phyloP scores from a whole-genome alignment of 331 rosid species.

The Phaseolus coccineus region DNA sequence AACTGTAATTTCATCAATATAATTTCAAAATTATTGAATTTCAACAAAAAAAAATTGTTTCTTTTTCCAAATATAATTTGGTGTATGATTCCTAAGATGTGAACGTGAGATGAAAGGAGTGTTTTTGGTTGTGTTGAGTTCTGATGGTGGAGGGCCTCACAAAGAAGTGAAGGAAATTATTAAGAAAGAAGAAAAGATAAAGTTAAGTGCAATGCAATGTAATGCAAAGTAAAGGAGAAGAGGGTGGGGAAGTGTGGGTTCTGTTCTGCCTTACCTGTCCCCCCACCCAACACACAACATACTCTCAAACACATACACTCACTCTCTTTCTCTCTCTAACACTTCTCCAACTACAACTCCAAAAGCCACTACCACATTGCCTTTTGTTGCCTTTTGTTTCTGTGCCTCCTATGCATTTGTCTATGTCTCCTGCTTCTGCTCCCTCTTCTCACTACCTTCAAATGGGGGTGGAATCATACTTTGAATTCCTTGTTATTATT shows the following conservation, averaged over 20 bases:
- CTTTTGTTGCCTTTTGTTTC: constrained; percentile 69
- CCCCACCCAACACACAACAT: constrained; percentile 82
- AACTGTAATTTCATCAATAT: too few relatives aligned
- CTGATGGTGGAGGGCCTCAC: constrained; percentile 77
- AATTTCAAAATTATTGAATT: too few relatives aligned
- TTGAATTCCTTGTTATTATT: constrained; percentile 85
- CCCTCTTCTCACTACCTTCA: constrained; percentile 83
- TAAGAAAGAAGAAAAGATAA: constrained; percentile 54
- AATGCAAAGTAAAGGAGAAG: constrained; percentile 54
- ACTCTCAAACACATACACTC: not conserved
- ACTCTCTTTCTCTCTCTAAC: constrained; percentile 19
- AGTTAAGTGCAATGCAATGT: constrained; percentile 51
- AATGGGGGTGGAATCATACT: constrained; percentile 86
- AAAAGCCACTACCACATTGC: constrained; percentile 73
- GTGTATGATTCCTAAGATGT: too few relatives aligned
- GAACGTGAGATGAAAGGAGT: constrained; percentile 15
- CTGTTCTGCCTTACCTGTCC: constrained; percentile 81
- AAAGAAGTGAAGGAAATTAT: constrained; percentile 57
- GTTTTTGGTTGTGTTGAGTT: constrained; percentile 51
- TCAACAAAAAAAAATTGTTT: too few relatives aligned
- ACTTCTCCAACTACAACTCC: constrained; percentile 33
- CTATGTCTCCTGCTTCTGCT: constrained; percentile 74
- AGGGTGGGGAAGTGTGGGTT: constrained; percentile 69
- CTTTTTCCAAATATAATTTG: too few relatives aligned
- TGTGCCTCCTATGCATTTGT: constrained; percentile 82